A percentile compares a stretch with the other conserved stretches of the same genome.
Conservation (phyloP, 768 basidiomycete genomes). For the Galerina sulciceps region DNA sequence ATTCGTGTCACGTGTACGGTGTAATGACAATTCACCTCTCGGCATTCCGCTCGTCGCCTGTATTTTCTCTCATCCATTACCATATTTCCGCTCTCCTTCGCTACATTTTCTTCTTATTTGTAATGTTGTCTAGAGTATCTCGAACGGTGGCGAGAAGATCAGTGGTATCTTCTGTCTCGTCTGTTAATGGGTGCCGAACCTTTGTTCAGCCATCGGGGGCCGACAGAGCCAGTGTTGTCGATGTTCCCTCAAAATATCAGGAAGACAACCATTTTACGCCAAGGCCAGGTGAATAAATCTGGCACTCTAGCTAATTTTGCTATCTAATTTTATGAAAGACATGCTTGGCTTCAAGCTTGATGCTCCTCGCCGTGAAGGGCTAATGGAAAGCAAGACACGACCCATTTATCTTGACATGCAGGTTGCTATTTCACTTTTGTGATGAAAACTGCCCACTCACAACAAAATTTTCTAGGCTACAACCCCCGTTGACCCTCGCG, state of each 20-base stretch:
- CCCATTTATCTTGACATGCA: conserved; percentile 99
- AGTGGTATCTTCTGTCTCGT: conserved; percentile 26
- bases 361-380: conserved; percentile 60
- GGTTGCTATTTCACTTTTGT: conserved; percentile 43
- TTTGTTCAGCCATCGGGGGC: conserved; percentile 85
- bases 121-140: conserved; percentile 65
- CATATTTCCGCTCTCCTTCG: not conserved
- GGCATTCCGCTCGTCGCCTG: conserved; percentile 1
- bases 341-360: conserved; percentile 90
- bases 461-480: conserved; percentile 73
- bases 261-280: conserved; percentile 74
- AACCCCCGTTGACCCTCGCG: conserved; percentile 95
- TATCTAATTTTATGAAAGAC: conserved; percentile 46
- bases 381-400: conserved; percentile 62
- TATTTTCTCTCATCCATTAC: conserved; percentile 8
- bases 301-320: conserved; percentile 9
- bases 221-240: conserved; percentile 82
- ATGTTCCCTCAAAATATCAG: conserved; percentile 75
- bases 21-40: not conserved
- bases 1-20: not conserved
- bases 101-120: conserved; percentile 14
- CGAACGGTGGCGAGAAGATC: conserved; percentile 41
- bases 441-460: not conserved
- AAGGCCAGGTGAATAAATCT: conserved; percentile 53
- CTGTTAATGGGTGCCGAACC: conserved; percentile 45